Conservation (phyloP, 768 basidiomycete genomes). For the Clathrus columnatus region DNA sequence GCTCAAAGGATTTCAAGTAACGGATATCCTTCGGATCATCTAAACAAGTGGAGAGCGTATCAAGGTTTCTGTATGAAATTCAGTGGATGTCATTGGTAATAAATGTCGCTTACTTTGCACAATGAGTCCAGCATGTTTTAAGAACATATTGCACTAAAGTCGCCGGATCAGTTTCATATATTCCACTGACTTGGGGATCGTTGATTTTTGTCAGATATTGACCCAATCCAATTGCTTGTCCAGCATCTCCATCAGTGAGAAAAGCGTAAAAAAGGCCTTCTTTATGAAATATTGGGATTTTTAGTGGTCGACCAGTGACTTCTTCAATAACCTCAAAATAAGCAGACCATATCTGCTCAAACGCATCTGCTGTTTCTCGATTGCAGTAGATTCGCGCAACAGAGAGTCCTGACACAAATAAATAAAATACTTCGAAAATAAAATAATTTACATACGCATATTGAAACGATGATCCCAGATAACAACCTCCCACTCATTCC, state of each 20-base stretch:
- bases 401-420: constrained; percentile 8
- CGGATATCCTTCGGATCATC: background rate
- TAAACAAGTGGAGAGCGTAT: background rate
- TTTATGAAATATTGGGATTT: constrained; percentile 18
- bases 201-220: constrained; percentile 11
- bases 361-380: constrained; percentile 14
- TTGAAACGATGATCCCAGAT: constrained; percentile 15
- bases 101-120: constrained; percentile 11
- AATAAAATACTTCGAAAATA: no score
- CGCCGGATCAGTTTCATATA: constrained; percentile 14
- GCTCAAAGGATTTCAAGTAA: background rate
- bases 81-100: constrained; percentile 2
- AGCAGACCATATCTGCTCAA: constrained; percentile 13
- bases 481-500: constrained; percentile 21
- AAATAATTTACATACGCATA: constrained; percentile 14
- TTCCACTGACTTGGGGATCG: constrained; percentile 13
- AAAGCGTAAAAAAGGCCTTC: constrained; percentile 12
- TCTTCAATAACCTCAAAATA: constrained; percentile 15
- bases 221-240: constrained; percentile 15
- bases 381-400: constrained; percentile 15
- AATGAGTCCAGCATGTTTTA: constrained; percentile 15
- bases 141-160: constrained; percentile 12
- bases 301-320: constrained; percentile 14
- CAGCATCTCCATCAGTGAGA: constrained; percentile 18
- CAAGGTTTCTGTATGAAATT: constrained; percentile 9